phyloP scores from a whole-genome alignment of 2,329 filamentous ascomycete species.

The Curvularia eragrostidis region DNA sequence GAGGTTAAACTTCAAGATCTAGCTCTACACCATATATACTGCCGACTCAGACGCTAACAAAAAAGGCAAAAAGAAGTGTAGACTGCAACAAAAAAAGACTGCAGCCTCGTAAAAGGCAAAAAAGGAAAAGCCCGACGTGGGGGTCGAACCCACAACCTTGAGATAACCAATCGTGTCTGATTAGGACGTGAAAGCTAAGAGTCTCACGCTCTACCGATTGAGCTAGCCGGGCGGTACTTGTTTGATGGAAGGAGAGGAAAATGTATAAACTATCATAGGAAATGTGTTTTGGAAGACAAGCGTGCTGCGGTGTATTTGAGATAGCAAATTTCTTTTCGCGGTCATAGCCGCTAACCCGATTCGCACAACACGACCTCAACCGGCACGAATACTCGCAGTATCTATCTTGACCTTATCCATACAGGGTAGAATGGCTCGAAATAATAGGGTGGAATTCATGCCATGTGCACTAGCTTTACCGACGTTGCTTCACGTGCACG shows the following conservation, averaged over 20 bases:
- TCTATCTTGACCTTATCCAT: background rate
- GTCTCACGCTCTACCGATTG: conserved; percentile 54
- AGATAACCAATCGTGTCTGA: conserved; percentile 6
- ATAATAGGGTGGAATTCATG: background rate
- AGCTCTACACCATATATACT: too few species aligned
- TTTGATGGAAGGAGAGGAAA: too few species aligned
- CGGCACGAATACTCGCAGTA: background rate
- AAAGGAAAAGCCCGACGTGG: conserved; percentile 5
- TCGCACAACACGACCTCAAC: background rate
- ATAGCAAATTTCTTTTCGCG: background rate
- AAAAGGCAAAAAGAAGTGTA: too few species aligned
- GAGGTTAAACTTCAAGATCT: too few species aligned
- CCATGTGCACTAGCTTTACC: background rate
- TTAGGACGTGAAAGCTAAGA: conserved; percentile 37
- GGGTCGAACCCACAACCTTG: too few species aligned
- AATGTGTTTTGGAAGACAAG: too few species aligned
- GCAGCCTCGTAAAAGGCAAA: too few species aligned
- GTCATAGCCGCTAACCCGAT: background rate
- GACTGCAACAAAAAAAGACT: too few species aligned
- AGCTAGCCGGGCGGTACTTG: conserved; percentile 17
- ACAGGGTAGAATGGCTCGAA: background rate
- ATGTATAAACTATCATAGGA: background rate
- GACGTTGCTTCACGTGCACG: background rate
- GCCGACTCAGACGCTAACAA: too few species aligned
- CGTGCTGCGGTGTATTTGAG: too few species aligned